A percentile compares a stretch with the other conserved stretches of the same genome.
Conservation (phyloP, 1,139 yeast genomes). For the Candida sp. region DNA sequence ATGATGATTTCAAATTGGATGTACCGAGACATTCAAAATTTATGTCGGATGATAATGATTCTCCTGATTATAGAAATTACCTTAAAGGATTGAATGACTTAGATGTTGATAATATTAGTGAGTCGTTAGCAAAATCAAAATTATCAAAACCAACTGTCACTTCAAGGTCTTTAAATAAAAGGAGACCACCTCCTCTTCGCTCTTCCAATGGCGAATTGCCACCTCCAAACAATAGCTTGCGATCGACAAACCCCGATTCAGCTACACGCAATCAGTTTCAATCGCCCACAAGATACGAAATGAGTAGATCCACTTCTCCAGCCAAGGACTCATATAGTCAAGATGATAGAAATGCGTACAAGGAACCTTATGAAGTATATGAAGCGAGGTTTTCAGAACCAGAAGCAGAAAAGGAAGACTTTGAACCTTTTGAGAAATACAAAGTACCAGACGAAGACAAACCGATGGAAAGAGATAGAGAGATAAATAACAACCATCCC, state of each 20-base stretch:
- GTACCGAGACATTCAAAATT: conserved; percentile 1
- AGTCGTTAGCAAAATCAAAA: conserved; percentile 3
- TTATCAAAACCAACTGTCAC: background rate
- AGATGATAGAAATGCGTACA: background rate
- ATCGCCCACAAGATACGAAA: conserved; percentile 4
- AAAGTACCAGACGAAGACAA: no score
- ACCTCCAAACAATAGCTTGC: background rate
- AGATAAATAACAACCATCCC: no score
- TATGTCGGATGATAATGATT: conserved; percentile 5
- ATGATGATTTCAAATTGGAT: conserved; percentile 9
- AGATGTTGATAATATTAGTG: conserved; percentile 7
- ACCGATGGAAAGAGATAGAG: no score
- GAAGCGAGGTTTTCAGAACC: conserved; percentile 4
- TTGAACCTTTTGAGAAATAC: background rate
- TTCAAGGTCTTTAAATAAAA: background rate
- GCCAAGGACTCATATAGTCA: conserved; percentile 1
- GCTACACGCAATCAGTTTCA: background rate
- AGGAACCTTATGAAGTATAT: conserved; percentile 8
- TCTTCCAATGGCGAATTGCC: background rate
- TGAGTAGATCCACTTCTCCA: conserved; percentile 3
- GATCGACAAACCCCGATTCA: background rate
- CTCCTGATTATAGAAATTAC: conserved; percentile 8
- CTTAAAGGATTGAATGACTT: conserved; percentile 7
- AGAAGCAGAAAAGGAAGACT: background rate
- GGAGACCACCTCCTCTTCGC: conserved; percentile 1